These are phyloP conservation scores for California macrophylla DNA, from an alignment of 441 rosid genomes.

Conservation along the genomic window DNA sequence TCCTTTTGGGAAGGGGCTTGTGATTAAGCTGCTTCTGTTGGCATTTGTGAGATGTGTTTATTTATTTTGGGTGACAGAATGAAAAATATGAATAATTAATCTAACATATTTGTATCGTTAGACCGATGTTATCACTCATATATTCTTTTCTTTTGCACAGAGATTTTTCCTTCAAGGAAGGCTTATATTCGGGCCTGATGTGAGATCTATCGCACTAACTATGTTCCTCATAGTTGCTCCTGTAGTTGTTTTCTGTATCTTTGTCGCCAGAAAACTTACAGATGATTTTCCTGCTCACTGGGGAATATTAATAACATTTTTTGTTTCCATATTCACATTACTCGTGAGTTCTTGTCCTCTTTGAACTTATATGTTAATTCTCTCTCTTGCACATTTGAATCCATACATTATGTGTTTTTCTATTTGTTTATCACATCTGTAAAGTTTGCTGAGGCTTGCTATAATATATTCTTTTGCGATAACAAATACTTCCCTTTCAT, in stretches of 20 bases:
- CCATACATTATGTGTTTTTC: too few relatives aligned
- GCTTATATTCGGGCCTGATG: slow-evolving; percentile 92
- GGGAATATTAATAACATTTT: slow-evolving; percentile 55
- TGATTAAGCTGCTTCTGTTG: not conserved
- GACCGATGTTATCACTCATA: not conserved
- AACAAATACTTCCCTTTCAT: not conserved
- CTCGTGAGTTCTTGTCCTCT: slow-evolving; percentile 42
- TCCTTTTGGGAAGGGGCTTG: not conserved
- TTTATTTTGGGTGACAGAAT: not conserved
- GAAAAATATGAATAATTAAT: not conserved
- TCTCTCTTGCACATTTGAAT: slow-evolving; percentile 6
- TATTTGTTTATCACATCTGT: not conserved
- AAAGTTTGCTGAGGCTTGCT: not conserved
- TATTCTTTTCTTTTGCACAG: slow-evolving; percentile 30
- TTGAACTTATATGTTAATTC: not conserved
- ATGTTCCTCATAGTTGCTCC: slow-evolving; percentile 71
- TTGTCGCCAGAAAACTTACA: slow-evolving; percentile 55
- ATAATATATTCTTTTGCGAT: not conserved
- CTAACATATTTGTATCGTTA: not conserved
- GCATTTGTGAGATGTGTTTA: not conserved
- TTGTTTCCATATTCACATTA: slow-evolving; percentile 41
- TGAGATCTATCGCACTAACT: slow-evolving; percentile 54
- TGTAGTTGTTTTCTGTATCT: slow-evolving; percentile 55
- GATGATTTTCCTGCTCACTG: slow-evolving; percentile 54
- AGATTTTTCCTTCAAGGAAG: slow-evolving; percentile 67